Evolutionary conservation across 805 yeast species (phyloP), one percentile per base, ranked within the genome.

Genomic region (Hermanozyma aechmeae): DNA sequence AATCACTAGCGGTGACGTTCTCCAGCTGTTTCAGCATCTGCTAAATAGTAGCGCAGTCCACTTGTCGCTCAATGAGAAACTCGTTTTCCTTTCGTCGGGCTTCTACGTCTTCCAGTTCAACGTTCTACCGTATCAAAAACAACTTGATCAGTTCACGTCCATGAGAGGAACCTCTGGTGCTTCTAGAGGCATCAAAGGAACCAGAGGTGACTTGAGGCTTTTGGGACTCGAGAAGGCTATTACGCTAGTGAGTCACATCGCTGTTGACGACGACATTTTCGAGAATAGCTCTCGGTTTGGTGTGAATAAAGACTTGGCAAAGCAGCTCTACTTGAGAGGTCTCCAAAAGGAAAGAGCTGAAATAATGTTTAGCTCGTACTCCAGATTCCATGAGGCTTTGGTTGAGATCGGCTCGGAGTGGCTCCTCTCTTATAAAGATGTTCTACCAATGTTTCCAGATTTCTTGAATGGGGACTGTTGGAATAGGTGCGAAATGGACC

Each of bases 351-450:
- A 46, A 16, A 61, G 53, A 32, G 62, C 58, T 2, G 31, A 39
- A 3, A 31, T 56, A 1, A 38, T 54, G 11, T 63, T 62, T 34
- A 59, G 53, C 21, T 35, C 45, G 11, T 58, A 55, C 33, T 37
- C 47, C 3, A 54, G 48, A 30, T 63, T 47, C 38, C 62, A 56
- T 27, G 65, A 60, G 35, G 39, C 68, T 1, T 40, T 63, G 20
- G 62, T 58, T 2, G 64, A 52, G 3, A 53, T 61, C 12, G 48
- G 61, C 9, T 56, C 62, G 3, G 65, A 61, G 23, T 63, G 69
- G 69, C 28, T 61, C 13, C 42, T 61, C 5, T 46, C 59, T 1
- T 54, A 50, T 24, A 37, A 44, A 11, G 65, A 58, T 29, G 46
- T 61, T 1, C 43, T 63, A 11, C 40, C 41, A 4, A 35, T 61